These are phyloP conservation scores for Aspergillus eucalypticola DNA, from an alignment of 2,329 filamentous ascomycete genomes.

Conservation along the genomic window DNA sequence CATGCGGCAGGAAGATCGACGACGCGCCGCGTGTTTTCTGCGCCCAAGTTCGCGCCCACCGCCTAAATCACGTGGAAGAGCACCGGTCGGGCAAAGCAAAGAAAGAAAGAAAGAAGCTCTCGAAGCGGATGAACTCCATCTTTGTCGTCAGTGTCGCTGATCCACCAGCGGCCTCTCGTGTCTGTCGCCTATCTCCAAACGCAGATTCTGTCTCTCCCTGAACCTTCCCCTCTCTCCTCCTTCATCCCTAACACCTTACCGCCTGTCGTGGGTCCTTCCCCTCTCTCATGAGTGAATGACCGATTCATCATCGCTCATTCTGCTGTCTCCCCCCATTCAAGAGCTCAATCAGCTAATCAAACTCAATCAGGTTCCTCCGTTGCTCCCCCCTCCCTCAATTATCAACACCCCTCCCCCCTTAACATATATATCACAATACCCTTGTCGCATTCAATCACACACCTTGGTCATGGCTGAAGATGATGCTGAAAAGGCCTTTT, in stretches of 20 bases:
- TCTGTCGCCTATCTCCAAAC: background rate
- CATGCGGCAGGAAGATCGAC: constrained; percentile 20
- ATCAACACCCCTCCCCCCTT: constrained; percentile 2
- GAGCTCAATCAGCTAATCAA: background rate
- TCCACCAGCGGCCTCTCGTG: constrained; percentile 3
- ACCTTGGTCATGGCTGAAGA: constrained; percentile 51
- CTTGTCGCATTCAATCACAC: constrained; percentile 17
- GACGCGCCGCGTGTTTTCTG: constrained; percentile 28
- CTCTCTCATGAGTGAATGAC: background rate
- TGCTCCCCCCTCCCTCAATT: constrained; percentile 6
- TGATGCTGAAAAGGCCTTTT: constrained; percentile 56
- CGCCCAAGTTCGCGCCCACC: constrained; percentile 30
- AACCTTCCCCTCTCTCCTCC: background rate
- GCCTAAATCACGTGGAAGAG: constrained; percentile 32
- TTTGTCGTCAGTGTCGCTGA: constrained; percentile 6
- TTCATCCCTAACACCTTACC: background rate
- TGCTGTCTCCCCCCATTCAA: background rate
- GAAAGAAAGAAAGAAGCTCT: too few relatives aligned
- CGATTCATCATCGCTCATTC: background rate
- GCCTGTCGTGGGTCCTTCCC: background rate
- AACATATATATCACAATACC: background rate
- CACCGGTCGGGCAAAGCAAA: constrained; percentile 18
- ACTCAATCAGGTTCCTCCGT: background rate
- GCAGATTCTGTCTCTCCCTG: background rate
- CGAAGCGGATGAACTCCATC: background rate